These are phyloP conservation scores for Lenzites betulinus DNA, from an alignment of 768 basidiomycete genomes.

Conservation along the genomic window DNA sequence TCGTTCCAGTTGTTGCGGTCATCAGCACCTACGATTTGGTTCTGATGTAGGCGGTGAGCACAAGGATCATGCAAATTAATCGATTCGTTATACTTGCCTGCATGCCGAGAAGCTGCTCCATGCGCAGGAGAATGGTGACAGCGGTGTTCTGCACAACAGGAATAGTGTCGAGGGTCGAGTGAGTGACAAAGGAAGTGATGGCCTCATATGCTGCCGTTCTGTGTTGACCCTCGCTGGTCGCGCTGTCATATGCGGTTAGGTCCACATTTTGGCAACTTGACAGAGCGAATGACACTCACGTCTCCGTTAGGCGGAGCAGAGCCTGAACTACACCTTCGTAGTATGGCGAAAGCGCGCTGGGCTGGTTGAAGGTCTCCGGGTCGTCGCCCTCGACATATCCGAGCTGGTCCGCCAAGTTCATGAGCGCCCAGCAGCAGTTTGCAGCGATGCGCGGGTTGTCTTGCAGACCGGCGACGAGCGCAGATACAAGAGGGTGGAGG, in stretches of 20 bases:
- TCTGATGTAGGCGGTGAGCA: slow-evolving; percentile 44
- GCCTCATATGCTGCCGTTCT: slow-evolving; percentile 97
- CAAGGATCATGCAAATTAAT: neutral
- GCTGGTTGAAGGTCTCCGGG: slow-evolving; percentile 49
- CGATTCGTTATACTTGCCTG: slow-evolving; percentile 53
- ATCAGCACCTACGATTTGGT: slow-evolving; percentile 92
- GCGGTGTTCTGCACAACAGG: slow-evolving; percentile 80
- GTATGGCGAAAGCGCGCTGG: slow-evolving; percentile 79
- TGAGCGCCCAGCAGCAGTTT: slow-evolving; percentile 95
- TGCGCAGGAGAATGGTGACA: slow-evolving; percentile 80
- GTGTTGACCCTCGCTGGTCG: slow-evolving; percentile 88
- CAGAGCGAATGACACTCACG: slow-evolving; percentile 46
- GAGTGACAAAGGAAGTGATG: slow-evolving; percentile 82
- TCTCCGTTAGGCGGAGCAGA: slow-evolving; percentile 84
- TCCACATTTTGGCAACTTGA: neutral
- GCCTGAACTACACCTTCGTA: slow-evolving; percentile 86
- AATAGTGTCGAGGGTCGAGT: slow-evolving; percentile 79
- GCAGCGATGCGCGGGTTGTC: slow-evolving; percentile 85
- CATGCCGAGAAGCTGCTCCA: slow-evolving; percentile 84
- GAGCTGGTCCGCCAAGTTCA: slow-evolving; percentile 93
- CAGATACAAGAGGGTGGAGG: slow-evolving; percentile 78
- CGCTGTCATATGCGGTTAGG: slow-evolving; percentile 40
- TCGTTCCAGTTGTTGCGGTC: slow-evolving; percentile 99
- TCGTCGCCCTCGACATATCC: slow-evolving; percentile 69
- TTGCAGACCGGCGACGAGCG: slow-evolving; percentile 77